These are phyloP conservation scores for Lagenidium giganteum DNA, from an alignment of 352 stramenopile genomes.

Conservation along the genomic window DNA sequence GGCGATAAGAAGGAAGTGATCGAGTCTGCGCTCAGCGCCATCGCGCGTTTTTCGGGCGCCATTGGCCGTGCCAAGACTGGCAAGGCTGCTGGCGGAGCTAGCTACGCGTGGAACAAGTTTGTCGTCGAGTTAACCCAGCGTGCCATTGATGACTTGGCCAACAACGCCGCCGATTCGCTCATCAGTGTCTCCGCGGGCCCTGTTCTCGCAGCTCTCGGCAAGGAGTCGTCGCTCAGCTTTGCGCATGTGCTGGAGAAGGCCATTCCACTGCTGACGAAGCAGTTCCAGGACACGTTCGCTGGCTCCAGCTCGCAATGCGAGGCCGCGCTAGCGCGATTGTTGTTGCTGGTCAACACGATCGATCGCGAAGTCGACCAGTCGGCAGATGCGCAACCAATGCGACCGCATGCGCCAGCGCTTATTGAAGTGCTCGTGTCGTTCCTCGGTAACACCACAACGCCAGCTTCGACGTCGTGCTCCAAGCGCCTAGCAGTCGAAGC, in stretches of 20 bases:
- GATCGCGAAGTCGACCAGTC: slow-evolving; percentile 82
- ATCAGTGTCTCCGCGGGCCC: slow-evolving; percentile 69
- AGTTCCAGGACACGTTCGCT: slow-evolving; percentile 40
- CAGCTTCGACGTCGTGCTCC: slow-evolving; percentile 29
- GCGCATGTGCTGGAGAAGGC: slow-evolving; percentile 63
- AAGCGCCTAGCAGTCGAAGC: slow-evolving; percentile 61
- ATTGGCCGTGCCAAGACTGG: slow-evolving; percentile 62
- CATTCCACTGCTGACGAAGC: slow-evolving; percentile 55
- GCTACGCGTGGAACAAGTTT: slow-evolving; percentile 83
- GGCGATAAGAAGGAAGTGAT: slow-evolving; percentile 84
- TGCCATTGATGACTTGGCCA: slow-evolving; percentile 53
- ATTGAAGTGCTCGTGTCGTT: slow-evolving; percentile 60
- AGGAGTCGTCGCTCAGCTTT: slow-evolving; percentile 61
- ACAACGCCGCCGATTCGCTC: slow-evolving; percentile 76
- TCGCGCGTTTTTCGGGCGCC: slow-evolving; percentile 54
- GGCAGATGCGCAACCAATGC: slow-evolving; percentile 62
- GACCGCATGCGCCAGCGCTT: slow-evolving; percentile 45
- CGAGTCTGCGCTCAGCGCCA: slow-evolving; percentile 42
- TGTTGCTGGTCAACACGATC: slow-evolving; percentile 77
- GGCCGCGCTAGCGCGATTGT: slow-evolving; percentile 51
- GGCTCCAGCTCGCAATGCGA: slow-evolving; percentile 60
- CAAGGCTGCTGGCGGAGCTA: slow-evolving; percentile 40
- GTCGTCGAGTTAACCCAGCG: slow-evolving; percentile 72
- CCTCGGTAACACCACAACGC: slow-evolving; percentile 27
- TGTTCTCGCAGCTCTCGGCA: slow-evolving; percentile 60